Evolutionary conservation across 2,329 filamentous ascomycete species (phyloP).

Genomic region (Thermomyces lanuginosus): DNA sequence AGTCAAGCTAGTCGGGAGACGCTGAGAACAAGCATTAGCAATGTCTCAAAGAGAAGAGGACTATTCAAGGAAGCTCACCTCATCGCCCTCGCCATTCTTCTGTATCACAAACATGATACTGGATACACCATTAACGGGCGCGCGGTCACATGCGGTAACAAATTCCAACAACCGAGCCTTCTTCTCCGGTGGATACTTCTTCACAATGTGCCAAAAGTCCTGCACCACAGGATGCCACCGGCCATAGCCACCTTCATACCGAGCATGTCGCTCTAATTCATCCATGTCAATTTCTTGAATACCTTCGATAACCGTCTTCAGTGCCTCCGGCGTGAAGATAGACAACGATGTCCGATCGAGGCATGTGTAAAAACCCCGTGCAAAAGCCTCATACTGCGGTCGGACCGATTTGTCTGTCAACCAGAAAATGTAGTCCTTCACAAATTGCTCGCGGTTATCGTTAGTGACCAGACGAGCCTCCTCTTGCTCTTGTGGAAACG

Average conservation of each 20-base stretch:
- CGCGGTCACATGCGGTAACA: slow-evolving; percentile 78
- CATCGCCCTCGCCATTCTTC: slow-evolving; percentile 51
- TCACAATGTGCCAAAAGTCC: slow-evolving; percentile 72
- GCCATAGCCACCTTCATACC: slow-evolving; percentile 67
- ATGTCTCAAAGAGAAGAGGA: slow-evolving; percentile 3
- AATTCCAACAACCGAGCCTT: slow-evolving; percentile 73
- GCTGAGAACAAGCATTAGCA: slow-evolving; percentile 12
- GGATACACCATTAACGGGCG: slow-evolving; percentile 71
- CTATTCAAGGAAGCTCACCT: slow-evolving; percentile 18
- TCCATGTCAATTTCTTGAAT: slow-evolving; percentile 61
- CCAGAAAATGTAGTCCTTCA: slow-evolving; percentile 72
- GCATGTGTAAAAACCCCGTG: slow-evolving; percentile 61
- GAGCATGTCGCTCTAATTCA: slow-evolving; percentile 52
- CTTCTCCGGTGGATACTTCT: slow-evolving; percentile 47
- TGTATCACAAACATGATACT: slow-evolving; percentile 74
- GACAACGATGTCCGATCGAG: slow-evolving; percentile 53
- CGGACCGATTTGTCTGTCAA: slow-evolving; percentile 61
- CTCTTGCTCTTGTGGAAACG: slow-evolving; percentile 17
- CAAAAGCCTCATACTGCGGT: slow-evolving; percentile 66
- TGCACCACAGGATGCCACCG: slow-evolving; percentile 50
- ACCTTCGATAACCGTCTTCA: slow-evolving; percentile 72
- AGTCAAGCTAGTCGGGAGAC: slow-evolving; percentile 72
- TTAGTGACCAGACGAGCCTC: slow-evolving; percentile 64
- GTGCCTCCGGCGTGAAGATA: slow-evolving; percentile 51
- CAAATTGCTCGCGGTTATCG: slow-evolving; percentile 59